Conservation (phyloP, 352 stramenopile genomes). For the Phytopythium cucurbitacearum region DNA sequence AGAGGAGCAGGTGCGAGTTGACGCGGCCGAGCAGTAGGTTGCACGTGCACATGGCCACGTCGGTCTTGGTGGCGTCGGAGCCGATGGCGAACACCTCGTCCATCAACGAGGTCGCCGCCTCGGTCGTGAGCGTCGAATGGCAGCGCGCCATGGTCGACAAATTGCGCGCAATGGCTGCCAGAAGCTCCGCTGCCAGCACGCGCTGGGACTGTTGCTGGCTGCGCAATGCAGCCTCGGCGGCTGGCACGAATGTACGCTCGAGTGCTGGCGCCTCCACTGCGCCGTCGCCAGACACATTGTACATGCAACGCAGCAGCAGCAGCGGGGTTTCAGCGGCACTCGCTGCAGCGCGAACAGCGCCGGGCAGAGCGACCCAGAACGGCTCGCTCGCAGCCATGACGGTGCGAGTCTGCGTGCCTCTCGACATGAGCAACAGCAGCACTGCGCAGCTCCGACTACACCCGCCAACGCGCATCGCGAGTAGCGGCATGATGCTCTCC, state of each 20-base stretch:
- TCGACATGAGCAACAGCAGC: slow-evolving; percentile 56
- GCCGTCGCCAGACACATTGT: slow-evolving; percentile 52
- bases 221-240: slow-evolving; percentile 13
- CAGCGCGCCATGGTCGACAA: slow-evolving; percentile 30
- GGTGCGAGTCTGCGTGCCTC: slow-evolving; percentile 29
- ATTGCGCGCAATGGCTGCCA: slow-evolving; percentile 52
- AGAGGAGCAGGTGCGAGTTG: slow-evolving; percentile 55
- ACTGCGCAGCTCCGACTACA: slow-evolving; percentile 43
- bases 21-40: slow-evolving; percentile 63
- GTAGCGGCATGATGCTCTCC: not conserved
- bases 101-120: slow-evolving; percentile 38
- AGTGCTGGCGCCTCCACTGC: slow-evolving; percentile 14
- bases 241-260: slow-evolving; percentile 14
- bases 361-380: not conserved
- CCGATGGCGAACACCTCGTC: slow-evolving; percentile 43
- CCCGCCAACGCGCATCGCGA: slow-evolving; percentile 2
- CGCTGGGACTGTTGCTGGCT: slow-evolving; percentile 1
- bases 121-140: slow-evolving; percentile 34
- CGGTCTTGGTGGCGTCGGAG: slow-evolving; percentile 30
- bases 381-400: slow-evolving; percentile 10
- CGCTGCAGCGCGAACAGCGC: not conserved
- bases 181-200: slow-evolving; percentile 15
- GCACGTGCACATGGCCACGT: slow-evolving; percentile 50
- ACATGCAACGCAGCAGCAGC: slow-evolving; percentile 51
- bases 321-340: slow-evolving; percentile 13